These are phyloP conservation scores for Lecanicillium sp. DNA, from an alignment of 2,329 filamentous ascomycete species.

Conservation along the genomic window DNA sequence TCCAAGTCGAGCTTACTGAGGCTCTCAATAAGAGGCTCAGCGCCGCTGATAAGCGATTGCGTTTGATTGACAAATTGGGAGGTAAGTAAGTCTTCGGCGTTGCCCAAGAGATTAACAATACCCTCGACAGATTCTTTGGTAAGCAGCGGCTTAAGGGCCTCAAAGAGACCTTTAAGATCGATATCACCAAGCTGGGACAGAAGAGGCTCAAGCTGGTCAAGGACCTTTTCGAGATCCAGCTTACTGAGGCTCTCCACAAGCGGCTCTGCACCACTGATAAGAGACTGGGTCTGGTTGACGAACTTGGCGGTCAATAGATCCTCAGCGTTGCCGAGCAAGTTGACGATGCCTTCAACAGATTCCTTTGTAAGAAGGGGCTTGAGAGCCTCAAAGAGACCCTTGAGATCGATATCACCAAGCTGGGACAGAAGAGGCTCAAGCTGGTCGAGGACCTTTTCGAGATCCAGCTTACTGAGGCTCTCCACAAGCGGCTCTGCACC, in stretches of 20 bases:
- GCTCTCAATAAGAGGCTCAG: slow-evolving; percentile 22
- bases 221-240: slow-evolving; percentile 19
- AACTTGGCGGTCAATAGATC: slow-evolving; percentile 21
- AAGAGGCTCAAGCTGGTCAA: slow-evolving; percentile 12
- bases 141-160: slow-evolving; percentile 14
- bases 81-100: slow-evolving; percentile 29
- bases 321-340: slow-evolving; percentile 26
- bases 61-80: slow-evolving; percentile 32
- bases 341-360: slow-evolving; percentile 18
- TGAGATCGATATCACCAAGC: slow-evolving; percentile 17
- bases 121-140: slow-evolving; percentile 15
- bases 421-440: slow-evolving; percentile 17
- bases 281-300: slow-evolving; percentile 19
- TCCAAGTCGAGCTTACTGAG: slow-evolving; percentile 25
- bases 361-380: slow-evolving; percentile 18
- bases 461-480: slow-evolving; percentile 22
- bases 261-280: slow-evolving; percentile 20
- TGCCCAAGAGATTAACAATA: slow-evolving; percentile 24
- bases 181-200: slow-evolving; percentile 9
- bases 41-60: slow-evolving; percentile 17
- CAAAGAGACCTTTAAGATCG: slow-evolving; percentile 9
- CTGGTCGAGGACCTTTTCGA: slow-evolving; percentile 21
- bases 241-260: slow-evolving; percentile 19
- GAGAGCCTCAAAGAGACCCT: slow-evolving; percentile 16
- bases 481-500: slow-evolving; percentile 18